Base-by-base conservation (phyloP, 768 basidiomycete genomes). In the Termitomyces heimii region DNA sequence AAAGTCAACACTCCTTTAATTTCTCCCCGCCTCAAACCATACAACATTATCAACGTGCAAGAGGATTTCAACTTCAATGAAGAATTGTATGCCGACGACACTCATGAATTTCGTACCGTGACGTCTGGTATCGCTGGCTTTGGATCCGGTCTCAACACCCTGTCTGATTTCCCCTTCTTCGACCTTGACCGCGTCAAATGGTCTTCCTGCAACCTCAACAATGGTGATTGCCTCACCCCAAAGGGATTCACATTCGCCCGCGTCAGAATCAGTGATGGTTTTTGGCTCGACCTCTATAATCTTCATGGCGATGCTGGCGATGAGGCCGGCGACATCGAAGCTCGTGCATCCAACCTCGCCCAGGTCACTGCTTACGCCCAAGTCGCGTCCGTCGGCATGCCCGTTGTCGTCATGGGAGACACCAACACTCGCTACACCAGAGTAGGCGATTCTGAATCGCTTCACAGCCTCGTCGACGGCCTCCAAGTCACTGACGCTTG, bases 41-140 rank as follows among this genome's bases (percentile, higher is more conserved):
- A 67, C 56, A 70, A 68, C 60, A 64, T 72, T 43, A 64, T 72
- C 56, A 65, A 73, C 42, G 70, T 73, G 13, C 66, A 73, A 54
- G 68, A 73, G 61, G 74, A 75, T 55, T 75, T 75, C 66, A 74
- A 75, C 54, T 75, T 68, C 43, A 72, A 75, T 43, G 69, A 70
- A 12, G 65, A 61, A 8, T 62, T 75, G 22, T 75, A 75, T 52
- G 70, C 66, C 4, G 63, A 60, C 18, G 74, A 75, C 61, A 66
- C 63, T 31, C 74, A 75, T 61, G 53, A 67, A 22, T 73, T 63
- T 59, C 71, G 74, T 48, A 75, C 74, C 3, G 61, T 71, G 5
- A 75, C 73, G 0, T 74, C 73, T 20, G 74, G 74, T 26, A 71
- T 70, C 7, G 72, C 67, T 32, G 66, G 58, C 0, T 64, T 73